Evolutionary conservation across 2,329 filamentous ascomycete species (phyloP), one percentile per base, ranked within the genome.

Genomic region (Nannizziopsis barbatae): DNA sequence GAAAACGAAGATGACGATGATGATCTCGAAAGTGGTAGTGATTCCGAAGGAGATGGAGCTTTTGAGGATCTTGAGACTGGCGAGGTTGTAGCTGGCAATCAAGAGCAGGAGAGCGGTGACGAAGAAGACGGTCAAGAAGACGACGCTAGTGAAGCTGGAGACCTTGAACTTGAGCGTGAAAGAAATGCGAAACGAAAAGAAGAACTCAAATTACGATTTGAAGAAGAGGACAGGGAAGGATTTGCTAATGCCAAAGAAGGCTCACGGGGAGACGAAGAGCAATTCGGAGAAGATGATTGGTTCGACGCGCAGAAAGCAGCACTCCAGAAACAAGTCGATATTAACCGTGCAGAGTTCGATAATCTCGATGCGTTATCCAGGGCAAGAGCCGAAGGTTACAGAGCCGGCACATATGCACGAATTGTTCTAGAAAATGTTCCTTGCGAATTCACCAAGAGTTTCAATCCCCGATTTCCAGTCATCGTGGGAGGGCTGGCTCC

Each of bases 221-320:
- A 98, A 61, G 89, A 96, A 65, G 92, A 98, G 72, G 92, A 98
- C 62, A 79, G 86, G n/a, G 92, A 98, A 62, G 92, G 92, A 0
- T 89, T 95, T 63, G 68, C 62, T 5, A 80, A 85, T 59, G 93
- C 93, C 60, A 87, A 92, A 66, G 93, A 93, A 62, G 81, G 85
- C 22, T 79, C 82, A 44, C 84, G 84, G 9, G 84, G 87, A 55
- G 73, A 80, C 5, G 80, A 90, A 46, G 72, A 79, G 50, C 84
- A 93, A 61, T 96, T 94, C 60, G 92, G 89, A 45, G 92, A 98
- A 66, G 92, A 98, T 62, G 86, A 98, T 49, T 98, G 93, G 93
- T 98, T 98, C 63, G 92, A 96, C 62, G 80, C 85, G 22, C 92
- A 98, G 63, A 98, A 98, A 70, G 86, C 92, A 30, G 77, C 84